phyloP scores from a whole-genome alignment of 768 basidiomycete species.

The Tricholoma matsutake region DNA sequence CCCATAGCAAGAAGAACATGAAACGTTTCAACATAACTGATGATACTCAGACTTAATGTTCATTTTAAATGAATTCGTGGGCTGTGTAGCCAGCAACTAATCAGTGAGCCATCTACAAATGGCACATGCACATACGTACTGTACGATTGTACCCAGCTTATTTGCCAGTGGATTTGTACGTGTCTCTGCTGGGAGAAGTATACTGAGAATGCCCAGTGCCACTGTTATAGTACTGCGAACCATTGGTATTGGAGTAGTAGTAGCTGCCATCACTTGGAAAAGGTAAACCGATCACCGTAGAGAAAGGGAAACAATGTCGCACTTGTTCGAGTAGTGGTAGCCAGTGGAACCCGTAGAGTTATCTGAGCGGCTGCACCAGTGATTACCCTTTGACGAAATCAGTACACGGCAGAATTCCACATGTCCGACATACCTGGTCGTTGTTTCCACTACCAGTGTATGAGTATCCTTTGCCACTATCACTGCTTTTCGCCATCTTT shows the following conservation, averaged over 20 bases:
- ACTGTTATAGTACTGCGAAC: conserved; percentile 57
- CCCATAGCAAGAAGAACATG: no score
- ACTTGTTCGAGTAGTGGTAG: conserved; percentile 66
- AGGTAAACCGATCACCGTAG: neutral
- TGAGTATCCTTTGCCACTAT: conserved; percentile 29
- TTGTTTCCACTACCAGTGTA: conserved; percentile 52
- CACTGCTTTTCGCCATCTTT: neutral
- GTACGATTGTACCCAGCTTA: neutral
- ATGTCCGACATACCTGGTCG: conserved; percentile 36
- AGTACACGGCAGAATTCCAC: neutral
- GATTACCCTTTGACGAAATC: conserved; percentile 46
- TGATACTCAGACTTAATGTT: neutral
- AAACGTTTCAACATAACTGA: neutral
- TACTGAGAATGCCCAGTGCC: conserved; percentile 47
- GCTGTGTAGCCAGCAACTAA: neutral
- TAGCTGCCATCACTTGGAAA: conserved; percentile 49
- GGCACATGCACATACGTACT: neutral
- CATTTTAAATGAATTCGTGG: neutral
- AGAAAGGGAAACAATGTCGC: conserved; percentile 12
- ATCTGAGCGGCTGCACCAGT: conserved; percentile 54
- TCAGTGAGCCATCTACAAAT: neutral
- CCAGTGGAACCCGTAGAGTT: conserved; percentile 35
- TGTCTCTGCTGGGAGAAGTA: conserved; percentile 41
- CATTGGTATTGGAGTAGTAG: conserved; percentile 60
- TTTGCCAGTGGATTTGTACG: conserved; percentile 22